A percentile compares a stretch with the other conserved stretches of the same genome.
These are phyloP conservation scores for Colletotrichum plurivorum DNA, from an alignment of 2,329 filamentous ascomycete genomes.

Conservation along the genomic window DNA sequence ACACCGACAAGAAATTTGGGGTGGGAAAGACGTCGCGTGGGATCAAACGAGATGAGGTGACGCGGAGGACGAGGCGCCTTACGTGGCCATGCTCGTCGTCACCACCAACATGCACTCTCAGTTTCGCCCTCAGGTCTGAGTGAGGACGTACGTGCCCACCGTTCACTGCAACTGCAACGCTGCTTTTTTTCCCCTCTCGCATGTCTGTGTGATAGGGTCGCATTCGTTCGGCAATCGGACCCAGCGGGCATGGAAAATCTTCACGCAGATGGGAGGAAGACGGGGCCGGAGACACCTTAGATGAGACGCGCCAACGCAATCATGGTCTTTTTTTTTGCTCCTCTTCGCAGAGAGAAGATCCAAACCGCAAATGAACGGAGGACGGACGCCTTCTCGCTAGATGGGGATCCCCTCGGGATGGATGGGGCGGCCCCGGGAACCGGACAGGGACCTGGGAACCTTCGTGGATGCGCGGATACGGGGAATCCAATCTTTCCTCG, in stretches of 20 bases:
- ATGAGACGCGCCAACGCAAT: conserved; percentile 37
- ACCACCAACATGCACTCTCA: background rate
- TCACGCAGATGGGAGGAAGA: background rate
- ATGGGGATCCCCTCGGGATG: background rate
- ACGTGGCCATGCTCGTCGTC: conserved; percentile 20
- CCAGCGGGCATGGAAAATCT: background rate
- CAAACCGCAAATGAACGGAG: background rate
- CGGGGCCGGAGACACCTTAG: conserved; percentile 1
- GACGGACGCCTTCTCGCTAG: background rate
- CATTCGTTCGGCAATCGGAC: conserved; percentile 24
- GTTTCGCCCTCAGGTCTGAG: conserved; percentile 14
- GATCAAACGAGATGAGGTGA: conserved; percentile 15
- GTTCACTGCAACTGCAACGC: conserved; percentile 13
- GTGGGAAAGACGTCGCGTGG: no score
- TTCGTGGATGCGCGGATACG: background rate
- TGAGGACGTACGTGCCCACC: conserved; percentile 12
- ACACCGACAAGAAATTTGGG: background rate
- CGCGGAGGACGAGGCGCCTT: conserved; percentile 8
- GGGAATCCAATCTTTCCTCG: background rate
- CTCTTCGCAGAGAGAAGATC: no score
- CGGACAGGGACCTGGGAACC: no score
- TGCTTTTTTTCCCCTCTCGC: background rate
- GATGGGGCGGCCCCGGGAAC: background rate
- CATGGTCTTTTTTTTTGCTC: background rate
- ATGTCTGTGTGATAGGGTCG: conserved; percentile 6